Base-by-base conservation (phyloP, 1,139 yeast species). In the Hemisphaericaspora xylanilytica region DNA sequence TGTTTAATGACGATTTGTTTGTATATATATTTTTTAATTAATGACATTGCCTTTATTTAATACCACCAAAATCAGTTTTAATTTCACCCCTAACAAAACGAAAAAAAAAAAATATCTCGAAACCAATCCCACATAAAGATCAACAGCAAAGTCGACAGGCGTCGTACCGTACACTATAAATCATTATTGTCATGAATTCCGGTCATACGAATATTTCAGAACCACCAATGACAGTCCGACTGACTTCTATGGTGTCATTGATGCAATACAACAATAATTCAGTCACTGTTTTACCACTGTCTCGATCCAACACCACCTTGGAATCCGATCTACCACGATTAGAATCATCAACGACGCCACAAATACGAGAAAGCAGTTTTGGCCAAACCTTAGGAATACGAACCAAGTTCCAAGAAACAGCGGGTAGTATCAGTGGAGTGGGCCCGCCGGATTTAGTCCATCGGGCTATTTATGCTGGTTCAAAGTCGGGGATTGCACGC, bases 401-500 rank as follows among this genome's bases (percentile, higher is more conserved):
- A 32, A 42, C 52, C 3, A 40, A 40, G 21, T 37, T 47, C 11
- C 61, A 58, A 28, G 58, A 49, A 29, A 43, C 43, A 3, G 42
- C 50, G 8, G 55, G 51, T 12, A 25, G 33, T 7, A 54, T 50
- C 3, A 12, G 32, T 13, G 33, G 35, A 7, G 33, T 50, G 25
- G 75, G 75, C 0, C 68, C 73, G 1, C 64, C 72, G 2, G 74
- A 70, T 47, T 55, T 70, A 40, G 40, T 68, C 10, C 75, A 69
- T 48, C 60, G 65, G 58, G 73, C 70, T n/a, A 53, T 57, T 17
- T 63, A 66, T 48, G 58, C 50, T 28, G 72, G 73, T 2, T 46
- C 60, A 6, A 52, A 62, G 30, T 59, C 68, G 9, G 53, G 62
- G 5, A 57, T 52, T 18, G 65, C 57, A 42, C 48, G 51, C 22